Conservation (phyloP, 306 rosid species). For the Prunus dulcis region DNA sequence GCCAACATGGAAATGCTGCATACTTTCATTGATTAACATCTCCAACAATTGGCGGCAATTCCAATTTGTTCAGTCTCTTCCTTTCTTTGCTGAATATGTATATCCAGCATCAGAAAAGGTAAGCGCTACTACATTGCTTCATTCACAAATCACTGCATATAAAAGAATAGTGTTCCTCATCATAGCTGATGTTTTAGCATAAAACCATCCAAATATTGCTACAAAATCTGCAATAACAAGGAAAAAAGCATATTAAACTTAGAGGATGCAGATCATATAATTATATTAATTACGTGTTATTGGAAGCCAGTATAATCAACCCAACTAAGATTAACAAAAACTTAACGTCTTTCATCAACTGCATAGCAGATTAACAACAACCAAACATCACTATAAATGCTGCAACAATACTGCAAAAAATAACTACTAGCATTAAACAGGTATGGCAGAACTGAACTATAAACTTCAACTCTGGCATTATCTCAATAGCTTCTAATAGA, state of each 20-base stretch:
- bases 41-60: background rate
- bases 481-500: background rate
- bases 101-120: constrained; percentile 1
- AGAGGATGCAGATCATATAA: background rate
- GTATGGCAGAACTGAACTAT: background rate
- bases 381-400: background rate
- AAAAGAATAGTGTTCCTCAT: background rate
- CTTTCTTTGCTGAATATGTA: background rate
- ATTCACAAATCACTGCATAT: background rate
- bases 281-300: background rate
- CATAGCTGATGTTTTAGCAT: background rate
- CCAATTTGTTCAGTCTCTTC: background rate
- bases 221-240: background rate
- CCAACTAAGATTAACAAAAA: too few relatives aligned
- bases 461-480: background rate
- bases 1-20: background rate
- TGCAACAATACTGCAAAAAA: background rate
- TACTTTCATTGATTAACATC: background rate
- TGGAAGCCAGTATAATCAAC: background rate
- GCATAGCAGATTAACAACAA: background rate
- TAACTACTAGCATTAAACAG: background rate
- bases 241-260: background rate
- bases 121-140: background rate
- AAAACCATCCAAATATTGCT: background rate
- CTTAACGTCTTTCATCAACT: background rate